Evolutionary conservation across 2,329 filamentous ascomycete genomes (phyloP), one percentile per base, ranked within the genome.

Genomic region (Aspergillus bombycis): DNA sequence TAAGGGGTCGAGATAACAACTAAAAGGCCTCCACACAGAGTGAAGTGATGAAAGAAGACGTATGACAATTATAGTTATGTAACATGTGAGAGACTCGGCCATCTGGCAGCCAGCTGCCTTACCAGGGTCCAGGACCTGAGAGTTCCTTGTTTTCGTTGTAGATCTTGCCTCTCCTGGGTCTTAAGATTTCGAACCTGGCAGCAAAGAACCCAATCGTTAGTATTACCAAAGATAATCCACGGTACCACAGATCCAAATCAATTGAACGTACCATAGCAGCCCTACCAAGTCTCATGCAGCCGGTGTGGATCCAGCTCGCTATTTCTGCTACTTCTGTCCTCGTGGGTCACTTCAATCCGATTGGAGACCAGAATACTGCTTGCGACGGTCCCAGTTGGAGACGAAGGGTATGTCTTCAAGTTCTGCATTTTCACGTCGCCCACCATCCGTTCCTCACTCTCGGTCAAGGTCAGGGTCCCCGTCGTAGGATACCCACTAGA

Each of bases 401-500:
- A 10, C 4, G 8, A 68, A 8, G 67, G 68, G 38, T 65, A 69
- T 1, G 66, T 61, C 46, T 71, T 73, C 55, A 82, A 66, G 9
- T 74, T 70, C 38, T 81, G 73, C 71, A 82, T 75, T 63, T 80
- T 81, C 4, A 80, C 72, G 43, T 79, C 74, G 28, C 77, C 75
- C n/a, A 84, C 74, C 19, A 83, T 83, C 14, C 74, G 75, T 66
- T 82, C 80, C 60, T 82, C 78, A 66, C 79, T 81, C 68, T 79
- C 78, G 19, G 70, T 82, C 64, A 80, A 78, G 2, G 79, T 78
- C 58, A 80, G 74, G 7, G 63, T 69, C 32, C 60, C 69, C 1
- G 77, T 79, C 36, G 78, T 76, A 4, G 76, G 75, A 55, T 81
- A 76, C 0, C 68, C 70, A 12, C 70, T 78, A 1, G 70, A 69